Conservation (phyloP, 352 stramenopile species). For the Hyphochytrium catenoides region DNA sequence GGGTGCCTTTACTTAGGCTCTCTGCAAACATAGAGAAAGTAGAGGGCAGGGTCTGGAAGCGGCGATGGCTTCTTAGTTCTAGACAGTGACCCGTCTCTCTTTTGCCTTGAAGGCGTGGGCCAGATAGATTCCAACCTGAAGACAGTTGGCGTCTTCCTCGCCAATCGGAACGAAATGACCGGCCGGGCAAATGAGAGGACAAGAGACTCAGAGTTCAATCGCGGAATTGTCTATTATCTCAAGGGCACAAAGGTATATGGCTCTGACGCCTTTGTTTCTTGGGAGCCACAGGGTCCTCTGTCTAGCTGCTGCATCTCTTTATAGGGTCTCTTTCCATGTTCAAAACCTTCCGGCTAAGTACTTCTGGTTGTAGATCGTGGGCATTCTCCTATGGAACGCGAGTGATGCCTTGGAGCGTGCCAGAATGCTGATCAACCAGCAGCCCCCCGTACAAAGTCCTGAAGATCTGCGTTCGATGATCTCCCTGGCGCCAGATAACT, state of each 20-base stretch:
- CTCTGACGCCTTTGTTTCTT: too few relatives aligned
- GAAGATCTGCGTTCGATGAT: constrained; percentile 53
- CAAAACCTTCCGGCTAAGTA: too few relatives aligned
- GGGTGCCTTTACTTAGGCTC: too few relatives aligned
- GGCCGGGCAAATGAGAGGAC: constrained; percentile 5
- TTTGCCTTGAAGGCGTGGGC: too few relatives aligned
- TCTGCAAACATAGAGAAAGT: too few relatives aligned
- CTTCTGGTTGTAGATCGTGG: too few relatives aligned
- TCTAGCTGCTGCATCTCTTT: too few relatives aligned
- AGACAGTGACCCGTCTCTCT: too few relatives aligned
- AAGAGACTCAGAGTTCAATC: constrained; percentile 18
- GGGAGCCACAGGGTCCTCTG: too few relatives aligned
- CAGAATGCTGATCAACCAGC: constrained; percentile 42
- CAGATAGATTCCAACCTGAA: constrained; percentile 46
- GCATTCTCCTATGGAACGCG: constrained; percentile 68
- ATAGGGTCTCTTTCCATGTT: too few relatives aligned
- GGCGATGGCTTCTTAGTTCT: too few relatives aligned
- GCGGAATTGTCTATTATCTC: constrained; percentile 71
- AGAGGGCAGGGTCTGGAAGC: too few relatives aligned
- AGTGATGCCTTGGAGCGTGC: constrained; percentile 55
- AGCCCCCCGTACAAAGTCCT: constrained; percentile 35
- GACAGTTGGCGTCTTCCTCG: constrained; percentile 54
- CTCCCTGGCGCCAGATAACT: constrained; percentile 55
- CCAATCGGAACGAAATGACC: constrained; percentile 10
- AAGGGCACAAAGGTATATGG: constrained; percentile 57